Evolutionary conservation across 2,329 filamentous ascomycete genomes (phyloP).

Genomic region (Hymenoscyphus salicellus): DNA sequence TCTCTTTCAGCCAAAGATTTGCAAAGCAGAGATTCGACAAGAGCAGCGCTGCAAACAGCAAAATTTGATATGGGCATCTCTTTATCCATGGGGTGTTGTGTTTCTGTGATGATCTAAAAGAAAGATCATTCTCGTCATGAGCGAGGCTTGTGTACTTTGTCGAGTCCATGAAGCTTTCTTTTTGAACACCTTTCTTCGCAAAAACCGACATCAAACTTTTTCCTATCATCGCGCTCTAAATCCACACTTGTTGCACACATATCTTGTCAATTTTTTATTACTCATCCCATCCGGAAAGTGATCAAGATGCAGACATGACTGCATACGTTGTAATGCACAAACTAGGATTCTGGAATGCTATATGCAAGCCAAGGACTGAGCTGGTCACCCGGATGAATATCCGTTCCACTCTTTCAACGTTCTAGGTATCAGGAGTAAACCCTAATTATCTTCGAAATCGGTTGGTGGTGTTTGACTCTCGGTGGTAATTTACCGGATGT

Average conservation of each 20-base stretch:
- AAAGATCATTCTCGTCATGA: background rate
- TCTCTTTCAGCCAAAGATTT: conserved; percentile 1
- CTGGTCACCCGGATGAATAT: background rate
- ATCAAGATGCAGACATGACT: background rate
- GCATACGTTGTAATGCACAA: background rate
- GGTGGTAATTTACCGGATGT: too few species aligned
- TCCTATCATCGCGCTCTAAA: background rate
- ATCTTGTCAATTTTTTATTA: background rate
- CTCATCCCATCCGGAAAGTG: background rate
- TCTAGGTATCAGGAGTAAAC: background rate
- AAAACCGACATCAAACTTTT: background rate
- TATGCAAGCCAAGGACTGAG: background rate
- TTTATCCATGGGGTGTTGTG: background rate
- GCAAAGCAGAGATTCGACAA: background rate
- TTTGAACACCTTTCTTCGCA: background rate
- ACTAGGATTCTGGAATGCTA: background rate
- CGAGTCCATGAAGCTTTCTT: background rate
- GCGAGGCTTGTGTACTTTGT: background rate
- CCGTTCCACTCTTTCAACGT: background rate
- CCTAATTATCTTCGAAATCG: background rate
- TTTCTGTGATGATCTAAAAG: background rate
- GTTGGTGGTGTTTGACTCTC: too few species aligned
- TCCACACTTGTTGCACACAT: background rate
- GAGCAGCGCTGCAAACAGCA: background rate
- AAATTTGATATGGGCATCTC: background rate